A percentile compares a stretch with the other conserved stretches of the same genome.
Conservation (phyloP, 2,329 filamentous ascomycete genomes). For the Claviceps digitariae region DNA sequence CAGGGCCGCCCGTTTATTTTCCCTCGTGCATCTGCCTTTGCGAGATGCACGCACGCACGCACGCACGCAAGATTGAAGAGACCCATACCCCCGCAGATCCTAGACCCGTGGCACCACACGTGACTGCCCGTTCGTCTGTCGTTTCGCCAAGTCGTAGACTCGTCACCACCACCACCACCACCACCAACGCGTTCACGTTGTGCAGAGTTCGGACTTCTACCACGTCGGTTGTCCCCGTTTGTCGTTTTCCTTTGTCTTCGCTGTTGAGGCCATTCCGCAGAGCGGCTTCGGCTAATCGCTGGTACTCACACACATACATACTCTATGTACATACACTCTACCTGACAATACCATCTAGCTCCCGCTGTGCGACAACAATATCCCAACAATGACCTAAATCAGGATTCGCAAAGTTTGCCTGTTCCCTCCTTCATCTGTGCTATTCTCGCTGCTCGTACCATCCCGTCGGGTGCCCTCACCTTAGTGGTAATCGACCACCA, state of each 20-base stretch:
- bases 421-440: neutral
- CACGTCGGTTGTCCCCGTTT: no score
- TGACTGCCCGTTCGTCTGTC: constrained; percentile 15
- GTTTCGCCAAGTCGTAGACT: constrained; percentile 6
- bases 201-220: neutral
- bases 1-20: neutral
- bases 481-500: constrained; percentile 9
- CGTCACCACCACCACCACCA: constrained; percentile 2
- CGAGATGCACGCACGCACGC: no score
- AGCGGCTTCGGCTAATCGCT: neutral
- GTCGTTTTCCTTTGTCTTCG: no score
- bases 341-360: neutral
- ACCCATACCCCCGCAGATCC: no score
- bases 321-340: no score
- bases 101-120: constrained; percentile 8
- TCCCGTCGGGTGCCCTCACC: neutral
- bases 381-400: neutral
- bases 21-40: neutral
- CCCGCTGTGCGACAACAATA: neutral
- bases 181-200: neutral
- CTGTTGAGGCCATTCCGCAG: neutral
- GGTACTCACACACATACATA: no score
- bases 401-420: neutral
- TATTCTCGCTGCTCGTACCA: neutral
- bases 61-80: no score